These are phyloP conservation scores for Inosperma sp. DNA, from an alignment of 768 basidiomycete species.

Conservation along the genomic window DNA sequence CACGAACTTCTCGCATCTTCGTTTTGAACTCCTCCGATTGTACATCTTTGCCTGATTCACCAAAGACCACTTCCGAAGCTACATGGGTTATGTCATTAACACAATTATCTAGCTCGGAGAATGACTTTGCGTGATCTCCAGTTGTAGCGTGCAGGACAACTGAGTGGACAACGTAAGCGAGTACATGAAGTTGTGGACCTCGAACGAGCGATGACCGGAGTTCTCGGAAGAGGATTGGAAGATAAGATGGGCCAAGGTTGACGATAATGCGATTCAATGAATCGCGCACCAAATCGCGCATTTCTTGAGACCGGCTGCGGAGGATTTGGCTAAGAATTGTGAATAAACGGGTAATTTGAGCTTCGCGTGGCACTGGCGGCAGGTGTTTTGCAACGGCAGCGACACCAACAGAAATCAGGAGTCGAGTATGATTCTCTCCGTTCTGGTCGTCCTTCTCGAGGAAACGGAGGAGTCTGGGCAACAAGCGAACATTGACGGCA, in stretches of 20 bases:
- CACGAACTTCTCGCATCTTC: constrained; percentile 86
- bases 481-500: constrained; percentile 66
- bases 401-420: constrained; percentile 85
- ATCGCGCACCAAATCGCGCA: constrained; percentile 79
- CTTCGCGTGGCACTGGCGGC: constrained; percentile 55
- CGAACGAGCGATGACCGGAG: constrained; percentile 79
- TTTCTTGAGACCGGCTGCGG: constrained; percentile 91
- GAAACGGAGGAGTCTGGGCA: constrained; percentile 76
- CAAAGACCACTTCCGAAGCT: constrained; percentile 88
- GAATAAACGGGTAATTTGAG: constrained; percentile 70
- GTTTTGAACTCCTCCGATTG: constrained; percentile 89
- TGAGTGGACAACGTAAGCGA: constrained; percentile 80
- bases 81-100: constrained; percentile 77
- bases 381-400: constrained; percentile 79
- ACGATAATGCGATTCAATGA: constrained; percentile 77
- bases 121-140: constrained; percentile 47
- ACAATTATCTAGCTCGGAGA: constrained; percentile 67
- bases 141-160: constrained; percentile 78
- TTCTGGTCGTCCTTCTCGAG: constrained; percentile 77
- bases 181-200: constrained; percentile 91
- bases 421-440: constrained; percentile 78
- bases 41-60: constrained; percentile 87
- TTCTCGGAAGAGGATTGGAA: constrained; percentile 72
- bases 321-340: constrained; percentile 86
- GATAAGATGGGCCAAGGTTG: constrained; percentile 66